Evolutionary conservation across 2,329 filamentous ascomycete genomes (phyloP), one percentile per base, ranked within the genome.

Genomic region (Colletotrichum chrysophilum): DNA sequence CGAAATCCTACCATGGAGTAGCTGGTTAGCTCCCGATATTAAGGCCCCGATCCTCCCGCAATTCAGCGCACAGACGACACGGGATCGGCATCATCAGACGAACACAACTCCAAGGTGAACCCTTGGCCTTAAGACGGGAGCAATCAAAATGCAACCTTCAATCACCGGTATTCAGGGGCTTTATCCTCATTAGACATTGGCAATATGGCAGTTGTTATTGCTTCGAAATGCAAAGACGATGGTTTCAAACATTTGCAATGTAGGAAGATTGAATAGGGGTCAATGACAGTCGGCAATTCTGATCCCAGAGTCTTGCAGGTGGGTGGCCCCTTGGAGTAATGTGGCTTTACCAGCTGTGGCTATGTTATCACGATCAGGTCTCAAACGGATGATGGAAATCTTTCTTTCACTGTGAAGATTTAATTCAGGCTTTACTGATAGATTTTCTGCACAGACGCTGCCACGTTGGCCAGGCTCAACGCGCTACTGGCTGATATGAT

Each of bases 41-140:
- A 48, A 52, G 28, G 48, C 30, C n/a, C 48, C 66, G 43, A 32
- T 34, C 52, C 56, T 18, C 52, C 66, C 28, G 24, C 13, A 36
- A 2, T 48, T 2, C 18, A 30, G 52, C 66, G 66, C 66, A 69
- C 66, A 69, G 66, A 69, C 66, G 21, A 24, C 52, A 38, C 52
- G n/a, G 64, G 66, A 61, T 30, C 52, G 32, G 34, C 32, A 34
- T 14, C 16, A 60, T 69, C 32, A 32, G 66, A 69, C 30, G 66
- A 69, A 48, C 66, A 24, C 12, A 1, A 38, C 10, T 61, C 21
- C 66, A 38, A 69, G 66, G 55, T 36, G 32, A n/a, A 69, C 21
- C 55, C 66, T 26, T 9, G 66, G 48, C 64, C 30, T 9, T 10
- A 26, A 24, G 7, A 26, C 24, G 32, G 18, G n/a, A 30, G 24